Evolutionary conservation across 2,329 filamentous ascomycete genomes (phyloP).

Genomic region (Epichloe festucae): DNA sequence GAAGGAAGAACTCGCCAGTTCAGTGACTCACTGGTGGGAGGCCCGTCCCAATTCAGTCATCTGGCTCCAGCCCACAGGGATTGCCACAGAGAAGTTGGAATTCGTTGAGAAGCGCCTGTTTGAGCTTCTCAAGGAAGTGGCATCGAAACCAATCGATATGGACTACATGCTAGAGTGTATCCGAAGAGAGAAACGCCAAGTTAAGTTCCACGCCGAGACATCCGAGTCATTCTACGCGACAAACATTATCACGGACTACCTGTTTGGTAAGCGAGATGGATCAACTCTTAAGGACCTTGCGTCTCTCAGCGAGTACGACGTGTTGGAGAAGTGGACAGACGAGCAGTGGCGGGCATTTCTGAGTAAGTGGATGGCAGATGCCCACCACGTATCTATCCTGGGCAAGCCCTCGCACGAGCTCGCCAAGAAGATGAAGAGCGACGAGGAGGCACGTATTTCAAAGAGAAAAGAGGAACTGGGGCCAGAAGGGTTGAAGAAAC

Average conservation of each 20-base stretch:
- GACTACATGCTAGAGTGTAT: conserved; percentile 82
- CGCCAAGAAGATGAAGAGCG: conserved; percentile 66
- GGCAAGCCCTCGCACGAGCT: conserved; percentile 74
- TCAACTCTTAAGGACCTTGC: conserved; percentile 53
- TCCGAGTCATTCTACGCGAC: conserved; percentile 70
- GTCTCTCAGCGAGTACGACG: conserved; percentile 47
- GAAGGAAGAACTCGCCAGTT: conserved; percentile 81
- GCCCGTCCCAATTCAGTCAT: conserved; percentile 71
- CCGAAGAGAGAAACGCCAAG: conserved; percentile 63
- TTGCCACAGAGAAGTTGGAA: conserved; percentile 73
- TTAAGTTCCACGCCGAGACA: conserved; percentile 73
- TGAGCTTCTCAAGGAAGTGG: conserved; percentile 68
- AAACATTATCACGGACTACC: conserved; percentile 80
- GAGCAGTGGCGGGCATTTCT: conserved; percentile 73
- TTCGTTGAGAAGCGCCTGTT: conserved; percentile 79
- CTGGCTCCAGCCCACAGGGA: conserved; percentile 73
- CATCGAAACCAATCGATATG: conserved; percentile 74
- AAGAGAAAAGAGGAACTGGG: conserved; percentile 70
- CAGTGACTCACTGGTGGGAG: conserved; percentile 68
- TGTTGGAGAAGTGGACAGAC: conserved; percentile 68
- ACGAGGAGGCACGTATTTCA: conserved; percentile 67
- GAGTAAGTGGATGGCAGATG: conserved; percentile 72
- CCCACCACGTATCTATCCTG: conserved; percentile 75
- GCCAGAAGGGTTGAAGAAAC: conserved; percentile 62
- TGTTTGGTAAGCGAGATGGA: conserved; percentile 79